Conservation (phyloP, 768 basidiomycete genomes). For the Lactarius sanguifluus region DNA sequence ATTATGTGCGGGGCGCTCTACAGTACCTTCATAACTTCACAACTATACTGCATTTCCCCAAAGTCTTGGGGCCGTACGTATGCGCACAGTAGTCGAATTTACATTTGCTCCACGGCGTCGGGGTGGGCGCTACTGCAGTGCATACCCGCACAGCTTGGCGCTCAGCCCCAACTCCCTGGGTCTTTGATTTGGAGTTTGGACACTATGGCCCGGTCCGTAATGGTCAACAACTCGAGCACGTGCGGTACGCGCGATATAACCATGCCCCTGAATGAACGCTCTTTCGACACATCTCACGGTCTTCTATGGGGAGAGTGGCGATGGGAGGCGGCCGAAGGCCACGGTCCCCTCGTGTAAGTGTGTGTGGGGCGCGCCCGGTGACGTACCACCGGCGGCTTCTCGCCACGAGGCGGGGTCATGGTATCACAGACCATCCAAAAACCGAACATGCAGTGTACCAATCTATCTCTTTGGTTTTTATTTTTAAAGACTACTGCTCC, state of each 20-base stretch:
- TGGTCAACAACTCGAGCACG: not conserved
- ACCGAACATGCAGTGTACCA: not conserved
- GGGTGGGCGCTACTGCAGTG: not conserved
- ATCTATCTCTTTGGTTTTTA: not conserved
- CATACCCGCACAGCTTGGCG: not conserved
- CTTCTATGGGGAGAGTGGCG: not conserved
- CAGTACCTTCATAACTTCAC: not conserved
- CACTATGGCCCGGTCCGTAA: not conserved
- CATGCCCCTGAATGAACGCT: not conserved
- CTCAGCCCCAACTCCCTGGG: not conserved
- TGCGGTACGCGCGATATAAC: not conserved
- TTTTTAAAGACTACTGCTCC: not conserved
- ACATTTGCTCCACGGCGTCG: not conserved
- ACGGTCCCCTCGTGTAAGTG: not conserved
- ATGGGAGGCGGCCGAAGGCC: not conserved
- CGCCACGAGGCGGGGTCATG: slow-evolving; percentile 1
- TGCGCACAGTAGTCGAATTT: not conserved
- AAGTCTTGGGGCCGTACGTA: not conserved
- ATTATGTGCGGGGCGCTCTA: not conserved
- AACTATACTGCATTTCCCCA: not conserved
- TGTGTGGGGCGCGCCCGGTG: not conserved
- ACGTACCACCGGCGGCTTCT: slow-evolving; percentile 5
- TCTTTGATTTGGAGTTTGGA: not conserved
- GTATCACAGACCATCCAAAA: not conserved
- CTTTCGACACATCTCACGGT: not conserved